Base-by-base conservation (phyloP, 805 yeast genomes). In the Starmerella potacharoeniae region DNA sequence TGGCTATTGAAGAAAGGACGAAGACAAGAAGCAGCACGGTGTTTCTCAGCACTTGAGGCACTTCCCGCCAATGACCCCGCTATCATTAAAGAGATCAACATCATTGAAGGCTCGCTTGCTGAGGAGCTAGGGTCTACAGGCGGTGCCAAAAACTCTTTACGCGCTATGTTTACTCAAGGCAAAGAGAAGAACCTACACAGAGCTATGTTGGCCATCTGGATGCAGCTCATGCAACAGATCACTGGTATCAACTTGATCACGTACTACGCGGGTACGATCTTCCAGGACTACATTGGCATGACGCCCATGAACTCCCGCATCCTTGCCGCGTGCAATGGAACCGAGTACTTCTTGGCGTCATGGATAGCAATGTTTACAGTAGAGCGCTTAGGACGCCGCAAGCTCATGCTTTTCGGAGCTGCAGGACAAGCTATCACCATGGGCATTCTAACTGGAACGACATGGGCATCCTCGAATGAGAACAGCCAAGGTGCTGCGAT, bases 1-100 rank as follows among this genome's bases (percentile, higher is more conserved):
- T 90, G 77, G 71, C 82, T 78, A 63, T 85, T 90, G 11, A 80
- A 80, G 64, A 80, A 82, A 60, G 83, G 84, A 62, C 51, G 74
- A 69, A 52, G 73, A 73, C 62, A 70, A 68, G 68, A 65, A 39
- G 70, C 66, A 29, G 53, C 60, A 52, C 78, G 76, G 54, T 75
- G 80, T 44, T 76, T 79, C 58, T 75, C 75, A 64, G 74, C 80
- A 63, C 73, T 76, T 56, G 67, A 58, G n/a, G 55, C 29, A 9
- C 37, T 34, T 10, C 57, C 60, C 6, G 44, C 51, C 6, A 56
- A 53, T 37, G 47, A 53, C 28, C 52, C 54, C 5, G 34, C 6
- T 6, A 46, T 59, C 40, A 13, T 16, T 6, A 30, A 49, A 16
- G 53, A 56, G 31, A 57, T 58, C 13, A 48, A 22, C 2, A 55